Base-by-base conservation (phyloP, 2,329 filamentous ascomycete genomes). In the Sporothrix brasiliensis region DNA sequence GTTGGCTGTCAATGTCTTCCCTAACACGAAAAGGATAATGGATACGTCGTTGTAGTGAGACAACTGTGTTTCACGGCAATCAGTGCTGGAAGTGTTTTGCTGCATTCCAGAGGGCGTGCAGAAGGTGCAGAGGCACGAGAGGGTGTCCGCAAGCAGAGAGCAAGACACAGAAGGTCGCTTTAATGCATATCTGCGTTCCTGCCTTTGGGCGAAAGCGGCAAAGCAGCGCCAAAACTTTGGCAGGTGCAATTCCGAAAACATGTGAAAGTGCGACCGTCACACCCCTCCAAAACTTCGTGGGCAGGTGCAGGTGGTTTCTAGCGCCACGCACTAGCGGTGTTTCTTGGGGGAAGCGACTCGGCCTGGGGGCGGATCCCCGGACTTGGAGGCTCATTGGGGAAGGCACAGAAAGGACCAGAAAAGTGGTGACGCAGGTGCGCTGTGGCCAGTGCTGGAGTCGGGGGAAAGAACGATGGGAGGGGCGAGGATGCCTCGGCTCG, bases 401-500 rank as follows among this genome's bases (percentile, higher is more conserved):
- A 56, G 66, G 66, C 47, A 19, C 16, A 61, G 27, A 9, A 60
- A 41, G 34, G 34, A 39, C 34, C 16, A 19, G 34, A 34, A 34
- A 34, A 53, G 34, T 30, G 53, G 69, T 71, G 69, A 71, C 66
- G 65, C 70, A 71, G 69, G 50, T 71, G 70, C 67, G 47, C 41
- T 41, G 53, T 41, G 53, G 53, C 11, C 54, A 34, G 34, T 9
- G 34, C 34, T 34, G 34, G 34, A 34, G 16, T 53, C 27, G 39
- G 58, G 67, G 68, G 65, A 34, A 49, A 71, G 61, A 10, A 27
- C 52, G 47, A 69, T 60, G 61, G 63, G 34, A 34, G 68, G 56
- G 34, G 52, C 53, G 52, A 67, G 60, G 39, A 61, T 72, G 66
- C 71, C 71, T 72, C 71, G 71, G 71, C 70, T 56, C 65, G 34